These are phyloP conservation scores for Lactifluus subvellereus DNA, from an alignment of 768 basidiomycete species.

Conservation along the genomic window DNA sequence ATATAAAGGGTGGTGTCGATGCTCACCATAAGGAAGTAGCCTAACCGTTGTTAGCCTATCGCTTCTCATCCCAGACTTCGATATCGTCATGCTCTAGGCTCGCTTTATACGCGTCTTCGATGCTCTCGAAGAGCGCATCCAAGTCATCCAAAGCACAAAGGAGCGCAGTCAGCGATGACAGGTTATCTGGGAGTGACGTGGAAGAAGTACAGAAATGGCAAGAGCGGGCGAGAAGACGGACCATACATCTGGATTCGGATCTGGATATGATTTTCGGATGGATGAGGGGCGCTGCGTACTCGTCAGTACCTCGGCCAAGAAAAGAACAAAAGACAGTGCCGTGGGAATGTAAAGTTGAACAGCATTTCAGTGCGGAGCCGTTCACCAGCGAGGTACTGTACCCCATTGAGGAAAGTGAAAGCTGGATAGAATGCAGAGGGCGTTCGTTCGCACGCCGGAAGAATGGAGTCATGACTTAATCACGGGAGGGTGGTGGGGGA, in stretches of 20 bases:
- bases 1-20: neutral
- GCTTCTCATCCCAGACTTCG: conserved; percentile 67
- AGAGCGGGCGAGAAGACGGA: conserved; percentile 39
- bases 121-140: conserved; percentile 64
- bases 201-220: neutral
- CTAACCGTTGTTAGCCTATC: conserved; percentile 31
- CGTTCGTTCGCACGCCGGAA: neutral
- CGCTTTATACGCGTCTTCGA: conserved; percentile 61
- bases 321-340: conserved; percentile 7
- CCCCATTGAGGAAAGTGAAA: conserved; percentile 6
- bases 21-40: neutral
- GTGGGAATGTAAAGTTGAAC: neutral
- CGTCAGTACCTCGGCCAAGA: neutral
- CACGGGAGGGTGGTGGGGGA: neutral
- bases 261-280: conserved; percentile 94
- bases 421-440: neutral
- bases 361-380: neutral
- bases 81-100: conserved; percentile 51
- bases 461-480: conserved; percentile 3
- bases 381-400: neutral
- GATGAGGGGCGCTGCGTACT: conserved; percentile 72
- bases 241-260: conserved; percentile 99
- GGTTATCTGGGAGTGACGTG: conserved; percentile 49
- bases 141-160: conserved; percentile 71
- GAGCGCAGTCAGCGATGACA: conserved; percentile 82